A percentile compares a stretch with the other conserved stretches of the same genome.
Conservation (phyloP, 176 grass and related monocot genomes). For the Avena atlantica region DNA sequence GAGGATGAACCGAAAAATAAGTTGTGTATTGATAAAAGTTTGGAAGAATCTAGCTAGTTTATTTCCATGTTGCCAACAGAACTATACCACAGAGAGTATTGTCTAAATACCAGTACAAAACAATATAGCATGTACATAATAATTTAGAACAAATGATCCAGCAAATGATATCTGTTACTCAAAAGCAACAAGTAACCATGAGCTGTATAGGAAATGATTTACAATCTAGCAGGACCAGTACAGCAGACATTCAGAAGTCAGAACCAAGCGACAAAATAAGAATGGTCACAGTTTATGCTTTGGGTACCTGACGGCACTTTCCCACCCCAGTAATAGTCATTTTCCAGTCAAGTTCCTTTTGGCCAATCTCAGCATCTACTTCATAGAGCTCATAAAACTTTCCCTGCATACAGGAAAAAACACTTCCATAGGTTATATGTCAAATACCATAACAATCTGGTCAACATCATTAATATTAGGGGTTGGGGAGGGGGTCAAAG, state of each 20-base stretch:
- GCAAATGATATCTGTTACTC: not conserved
- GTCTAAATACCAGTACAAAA: not conserved
- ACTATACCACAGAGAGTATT: slow-evolving; percentile 7
- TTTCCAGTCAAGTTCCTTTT: slow-evolving; percentile 97
- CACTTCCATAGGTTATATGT: slow-evolving; percentile 21
- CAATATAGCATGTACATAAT: slow-evolving; percentile 17
- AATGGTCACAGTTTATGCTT: slow-evolving; percentile 25
- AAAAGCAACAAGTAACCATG: slow-evolving; percentile 7
- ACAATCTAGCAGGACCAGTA: slow-evolving; percentile 27
- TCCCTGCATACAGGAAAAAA: slow-evolving; percentile 56
- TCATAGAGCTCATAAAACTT: slow-evolving; percentile 99
- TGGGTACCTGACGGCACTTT: slow-evolving; percentile 87
- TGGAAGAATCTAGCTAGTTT: slow-evolving; percentile 12
- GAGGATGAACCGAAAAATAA: slow-evolving; percentile 29
- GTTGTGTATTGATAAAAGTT: not conserved
- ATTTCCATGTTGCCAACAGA: slow-evolving; percentile 26
- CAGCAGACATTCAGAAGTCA: slow-evolving; percentile 27
- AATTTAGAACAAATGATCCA: slow-evolving; percentile 8
- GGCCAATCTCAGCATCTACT: slow-evolving; percentile 91
- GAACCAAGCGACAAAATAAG: slow-evolving; percentile 29
- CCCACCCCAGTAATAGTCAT: slow-evolving; percentile 93
- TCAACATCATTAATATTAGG: not conserved
- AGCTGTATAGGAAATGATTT: slow-evolving; percentile 21
- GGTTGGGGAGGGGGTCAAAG: not conserved
- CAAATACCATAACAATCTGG: slow-evolving; percentile 9